phyloP scores from a whole-genome alignment of 257 asterid genomes.

The Verbascum thapsus region DNA sequence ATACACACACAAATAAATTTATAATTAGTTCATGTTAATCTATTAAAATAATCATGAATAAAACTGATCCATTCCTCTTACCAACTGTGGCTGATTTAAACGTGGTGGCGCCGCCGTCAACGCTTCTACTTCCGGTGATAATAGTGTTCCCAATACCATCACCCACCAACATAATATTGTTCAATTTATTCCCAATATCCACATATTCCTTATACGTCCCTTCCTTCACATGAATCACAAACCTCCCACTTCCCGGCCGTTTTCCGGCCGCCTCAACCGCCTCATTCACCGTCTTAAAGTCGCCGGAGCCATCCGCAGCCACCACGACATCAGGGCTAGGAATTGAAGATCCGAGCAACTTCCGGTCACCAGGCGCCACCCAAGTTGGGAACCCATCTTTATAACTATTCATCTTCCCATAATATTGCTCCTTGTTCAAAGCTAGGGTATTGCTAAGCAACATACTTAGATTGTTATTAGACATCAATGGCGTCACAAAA shows the following conservation, averaged over 20 bases:
- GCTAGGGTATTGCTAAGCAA: slow-evolving; percentile 67
- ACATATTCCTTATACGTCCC: slow-evolving; percentile 80
- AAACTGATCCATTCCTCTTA: slow-evolving; percentile 34
- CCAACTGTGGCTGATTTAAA: slow-evolving; percentile 85
- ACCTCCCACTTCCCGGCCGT: slow-evolving; percentile 51
- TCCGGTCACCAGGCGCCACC: slow-evolving; percentile 65
- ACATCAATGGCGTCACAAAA: slow-evolving; percentile 43
- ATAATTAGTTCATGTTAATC: too few species aligned
- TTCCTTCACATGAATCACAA: slow-evolving; percentile 66
- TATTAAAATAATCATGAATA: too few species aligned
- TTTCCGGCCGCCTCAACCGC: slow-evolving; percentile 58
- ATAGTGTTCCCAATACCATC: slow-evolving; percentile 88
- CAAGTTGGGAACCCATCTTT: slow-evolving; percentile 63
- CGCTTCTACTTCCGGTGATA: slow-evolving; percentile 83
- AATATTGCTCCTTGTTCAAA: slow-evolving; percentile 45
- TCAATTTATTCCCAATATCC: slow-evolving; percentile 50
- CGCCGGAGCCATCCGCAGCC: slow-evolving; percentile 73
- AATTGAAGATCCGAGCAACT: slow-evolving; percentile 46
- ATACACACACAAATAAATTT: too few species aligned
- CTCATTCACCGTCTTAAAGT: slow-evolving; percentile 52
- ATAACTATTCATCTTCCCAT: background rate
- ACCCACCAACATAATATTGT: slow-evolving; percentile 75
- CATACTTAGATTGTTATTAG: slow-evolving; percentile 54
- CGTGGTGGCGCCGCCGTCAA: slow-evolving; percentile 78
- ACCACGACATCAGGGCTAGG: slow-evolving; percentile 55